Evolutionary conservation across 2,329 filamentous ascomycete genomes (phyloP).

Genomic region (Aspergillus oerlinghausenensis): DNA sequence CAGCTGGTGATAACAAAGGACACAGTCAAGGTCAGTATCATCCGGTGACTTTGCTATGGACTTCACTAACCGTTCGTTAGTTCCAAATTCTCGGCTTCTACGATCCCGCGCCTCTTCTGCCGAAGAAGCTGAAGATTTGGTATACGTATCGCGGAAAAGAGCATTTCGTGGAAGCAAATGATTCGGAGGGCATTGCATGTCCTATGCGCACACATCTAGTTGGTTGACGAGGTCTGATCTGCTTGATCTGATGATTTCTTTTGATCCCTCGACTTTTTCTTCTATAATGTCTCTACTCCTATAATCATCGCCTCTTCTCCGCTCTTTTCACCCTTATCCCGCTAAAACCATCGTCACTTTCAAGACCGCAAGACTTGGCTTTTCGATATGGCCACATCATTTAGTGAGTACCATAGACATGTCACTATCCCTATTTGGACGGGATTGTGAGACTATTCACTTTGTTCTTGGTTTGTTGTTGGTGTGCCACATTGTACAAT

Average conservation of each 20-base stretch:
- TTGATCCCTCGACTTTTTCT: no score
- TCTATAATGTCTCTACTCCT: not conserved
- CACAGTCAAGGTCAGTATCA: conserved; percentile 30
- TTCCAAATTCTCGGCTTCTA: conserved; percentile 42
- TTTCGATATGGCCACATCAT: no score
- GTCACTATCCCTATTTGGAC: not conserved
- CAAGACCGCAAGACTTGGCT: not conserved
- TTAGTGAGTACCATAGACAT: no score
- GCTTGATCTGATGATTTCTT: not conserved
- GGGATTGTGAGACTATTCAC: not conserved
- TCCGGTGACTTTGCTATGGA: not conserved
- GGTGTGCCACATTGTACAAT: not conserved
- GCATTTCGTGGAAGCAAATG: conserved; percentile 35
- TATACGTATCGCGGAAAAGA: conserved; percentile 38
- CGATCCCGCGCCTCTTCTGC: conserved; percentile 39
- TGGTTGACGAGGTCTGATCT: not conserved
- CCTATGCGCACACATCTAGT: conserved; percentile 37
- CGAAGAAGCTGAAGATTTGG: conserved; percentile 39
- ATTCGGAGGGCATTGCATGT: conserved; percentile 34
- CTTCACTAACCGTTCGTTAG: conserved; percentile 23
- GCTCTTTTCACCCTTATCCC: not conserved
- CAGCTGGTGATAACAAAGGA: conserved; percentile 36
- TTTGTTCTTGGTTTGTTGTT: not conserved
- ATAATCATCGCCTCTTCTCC: not conserved
- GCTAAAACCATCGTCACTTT: not conserved